phyloP scores from a whole-genome alignment of 1,284 basidiomycete genomes.

The Microbotryum violaceum region DNA sequence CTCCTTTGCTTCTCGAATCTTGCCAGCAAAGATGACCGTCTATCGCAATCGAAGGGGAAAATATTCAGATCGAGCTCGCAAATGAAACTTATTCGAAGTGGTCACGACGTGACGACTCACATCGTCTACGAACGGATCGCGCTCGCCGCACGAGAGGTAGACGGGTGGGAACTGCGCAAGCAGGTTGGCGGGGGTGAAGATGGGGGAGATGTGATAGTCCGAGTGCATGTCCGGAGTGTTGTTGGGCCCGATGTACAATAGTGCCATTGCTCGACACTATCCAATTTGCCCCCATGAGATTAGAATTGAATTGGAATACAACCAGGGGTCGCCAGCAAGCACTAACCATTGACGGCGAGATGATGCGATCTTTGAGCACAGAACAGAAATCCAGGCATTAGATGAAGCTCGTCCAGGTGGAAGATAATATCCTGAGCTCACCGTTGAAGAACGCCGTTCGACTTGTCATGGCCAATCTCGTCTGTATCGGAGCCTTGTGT shows the following conservation, averaged over 20 bases:
- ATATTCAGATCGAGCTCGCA: conserved; percentile 8
- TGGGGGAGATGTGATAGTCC: conserved; percentile 91
- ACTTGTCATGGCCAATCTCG: conserved; percentile 89
- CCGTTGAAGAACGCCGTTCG: conserved; percentile 88
- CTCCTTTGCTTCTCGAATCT: conserved; percentile 83
- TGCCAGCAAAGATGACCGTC: conserved; percentile 79
- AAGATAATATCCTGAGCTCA: conserved; percentile 11
- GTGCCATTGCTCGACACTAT: conserved; percentile 97
- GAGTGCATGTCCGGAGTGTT: conserved; percentile 86
- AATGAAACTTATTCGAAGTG: neutral
- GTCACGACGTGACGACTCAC: conserved; percentile 43
- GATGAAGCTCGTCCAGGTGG: neutral
- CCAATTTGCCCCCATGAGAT: neutral
- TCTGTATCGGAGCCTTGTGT: conserved; percentile 56
- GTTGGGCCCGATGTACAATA: conserved; percentile 88
- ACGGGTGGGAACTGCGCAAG: conserved; percentile 89
- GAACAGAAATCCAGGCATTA: neutral
- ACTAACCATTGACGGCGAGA: conserved; percentile 83
- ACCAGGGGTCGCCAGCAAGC: neutral
- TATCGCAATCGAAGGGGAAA: conserved; percentile 4
- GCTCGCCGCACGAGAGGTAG: conserved; percentile 60
- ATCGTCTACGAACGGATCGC: conserved; percentile 94
- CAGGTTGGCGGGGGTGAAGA: conserved; percentile 72
- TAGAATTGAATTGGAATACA: neutral
- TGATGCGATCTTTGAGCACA: conserved; percentile 46